Base-by-base conservation (phyloP, 148 eudicot species). In the Nepenthes gracilis region DNA sequence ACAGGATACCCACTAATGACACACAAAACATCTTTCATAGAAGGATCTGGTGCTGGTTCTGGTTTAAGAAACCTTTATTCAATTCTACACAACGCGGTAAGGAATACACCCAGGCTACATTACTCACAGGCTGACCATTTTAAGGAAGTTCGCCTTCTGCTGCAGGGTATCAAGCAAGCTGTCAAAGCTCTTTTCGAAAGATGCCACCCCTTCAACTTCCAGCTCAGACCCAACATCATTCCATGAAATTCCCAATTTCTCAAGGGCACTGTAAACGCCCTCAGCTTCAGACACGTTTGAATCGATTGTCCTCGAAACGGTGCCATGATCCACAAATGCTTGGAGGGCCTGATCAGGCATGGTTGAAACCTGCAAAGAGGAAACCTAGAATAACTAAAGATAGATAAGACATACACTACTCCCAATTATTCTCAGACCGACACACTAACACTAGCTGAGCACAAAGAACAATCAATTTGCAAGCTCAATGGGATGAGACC, bases 331-430 rank as follows among this genome's bases (percentile, higher is more conserved):
- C 4, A 83, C 61, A 55, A 83, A 92, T 64, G 98, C 98, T 79
- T 70, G 77, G 35, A 92, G 94, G 62, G 98, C 98, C 69, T 85
- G 90, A 73, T 92, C 98, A 5, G 98, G 98, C 98, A 92, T 92
- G 61, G 98, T 92, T 60, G 98, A 92, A 51, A 92, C 97, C 98
- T 92, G 68, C 62, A 72, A 36, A 36, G 57, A 60, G 50, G 43
- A 32, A 12, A 15, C 1, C 32, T 0, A 3, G 56, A 63, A 2
- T 11, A 6, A 48, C 56, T 64, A 61, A 4, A 55, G 8, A 33
- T 43, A 54, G 9, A 54, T 36, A n/a, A 54, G 34, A 5, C 6
- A 45, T 45, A 45, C 6, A 45, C 48, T 45, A 1, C 2, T 49
- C 4, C 4, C 12, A 49, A 12, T 12, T 5, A 49, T 10, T 49